These are phyloP conservation scores for Candida sithepensis DNA, from an alignment of 805 yeast species.

Conservation along the genomic window DNA sequence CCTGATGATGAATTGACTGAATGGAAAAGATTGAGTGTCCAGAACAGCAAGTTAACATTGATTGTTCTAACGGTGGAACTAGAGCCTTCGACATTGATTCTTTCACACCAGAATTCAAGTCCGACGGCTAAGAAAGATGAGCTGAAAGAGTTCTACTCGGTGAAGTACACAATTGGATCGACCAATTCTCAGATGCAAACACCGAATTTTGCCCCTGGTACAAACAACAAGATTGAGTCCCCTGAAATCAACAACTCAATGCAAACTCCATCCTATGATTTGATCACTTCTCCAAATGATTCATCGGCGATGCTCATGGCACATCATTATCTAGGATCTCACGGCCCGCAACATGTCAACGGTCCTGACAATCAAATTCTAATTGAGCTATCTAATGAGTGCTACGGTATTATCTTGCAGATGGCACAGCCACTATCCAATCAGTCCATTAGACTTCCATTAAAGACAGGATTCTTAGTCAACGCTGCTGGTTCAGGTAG, in stretches of 20 bases:
- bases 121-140: conserved; percentile 12
- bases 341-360: neutral
- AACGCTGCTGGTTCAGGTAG: conserved; percentile 26
- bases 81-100: conserved; percentile 43
- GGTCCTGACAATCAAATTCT: conserved; percentile 26
- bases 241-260: conserved; percentile 23
- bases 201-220: conserved; percentile 10
- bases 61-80: conserved; percentile 68
- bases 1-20: conserved; percentile 80
- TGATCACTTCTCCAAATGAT: conserved; percentile 26
- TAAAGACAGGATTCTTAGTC: conserved; percentile 65
- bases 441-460: conserved; percentile 66
- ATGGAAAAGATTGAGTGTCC: conserved; percentile 70
- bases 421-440: conserved; percentile 64
- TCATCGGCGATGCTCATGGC: conserved; percentile 1
- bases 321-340: neutral
- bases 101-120: conserved; percentile 18
- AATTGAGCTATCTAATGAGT: conserved; percentile 47
- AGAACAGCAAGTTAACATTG: conserved; percentile 50
- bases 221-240: conserved; percentile 21
- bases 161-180: conserved; percentile 25
- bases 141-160: conserved; percentile 19
- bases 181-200: conserved; percentile 26
- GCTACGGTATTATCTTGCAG: conserved; percentile 56
- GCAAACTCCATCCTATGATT: conserved; percentile 28